phyloP scores from a whole-genome alignment of 495 filamentous ascomycete genomes.

The Hypoxylon trugodes region DNA sequence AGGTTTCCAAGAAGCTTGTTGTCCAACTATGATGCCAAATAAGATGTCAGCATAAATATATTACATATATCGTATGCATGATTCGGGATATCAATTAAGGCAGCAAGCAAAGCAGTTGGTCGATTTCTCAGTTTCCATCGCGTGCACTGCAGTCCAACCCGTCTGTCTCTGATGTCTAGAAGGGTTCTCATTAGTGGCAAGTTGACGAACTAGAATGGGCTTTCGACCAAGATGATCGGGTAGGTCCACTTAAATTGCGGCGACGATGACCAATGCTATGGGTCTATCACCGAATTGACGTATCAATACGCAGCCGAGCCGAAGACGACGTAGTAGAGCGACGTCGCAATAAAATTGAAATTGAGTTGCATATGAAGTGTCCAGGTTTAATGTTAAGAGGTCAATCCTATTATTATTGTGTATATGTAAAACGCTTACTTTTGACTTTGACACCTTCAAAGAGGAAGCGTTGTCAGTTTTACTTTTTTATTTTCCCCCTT shows the following conservation, averaged over 20 bases:
- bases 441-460: too few relatives aligned
- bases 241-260: constrained; percentile 15
- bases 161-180: too few relatives aligned
- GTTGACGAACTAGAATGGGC: constrained; percentile 10
- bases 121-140: constrained; percentile 10
- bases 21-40: constrained; percentile 7
- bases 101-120: constrained; percentile 22
- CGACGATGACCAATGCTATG: constrained; percentile 13
- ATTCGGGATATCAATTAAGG: constrained; percentile 3
- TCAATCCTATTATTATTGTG: background rate
- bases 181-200: background rate
- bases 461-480: too few relatives aligned
- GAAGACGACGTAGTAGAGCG: constrained; percentile 28
- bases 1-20: background rate
- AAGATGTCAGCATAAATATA: constrained; percentile 22
- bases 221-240: constrained; percentile 15
- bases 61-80: constrained; percentile 23
- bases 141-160: too few relatives aligned
- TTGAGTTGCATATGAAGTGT: constrained; percentile 3
- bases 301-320: constrained; percentile 26
- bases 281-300: constrained; percentile 14
- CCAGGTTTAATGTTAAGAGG: background rate
- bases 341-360: constrained; percentile 30
- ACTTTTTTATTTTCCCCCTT: constrained; percentile 19
- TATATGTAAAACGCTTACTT: constrained; percentile 11